Evolutionary conservation across 2,329 filamentous ascomycete species (phyloP).

Genomic region (Nannizziopsis arthrosporioides): DNA sequence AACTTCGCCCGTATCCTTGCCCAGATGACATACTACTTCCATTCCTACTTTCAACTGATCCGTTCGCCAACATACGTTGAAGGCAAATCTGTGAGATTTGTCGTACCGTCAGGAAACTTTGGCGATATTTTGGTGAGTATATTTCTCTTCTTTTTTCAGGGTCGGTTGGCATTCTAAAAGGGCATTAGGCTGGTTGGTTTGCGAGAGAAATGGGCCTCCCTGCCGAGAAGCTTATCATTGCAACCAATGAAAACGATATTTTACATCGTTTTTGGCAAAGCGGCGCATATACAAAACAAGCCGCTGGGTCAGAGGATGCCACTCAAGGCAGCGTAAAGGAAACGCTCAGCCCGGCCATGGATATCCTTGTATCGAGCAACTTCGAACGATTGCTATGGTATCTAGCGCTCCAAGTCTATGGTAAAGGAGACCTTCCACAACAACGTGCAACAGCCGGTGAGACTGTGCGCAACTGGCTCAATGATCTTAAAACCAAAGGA

Average conservation of each 20-base stretch:
- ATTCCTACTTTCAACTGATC: conserved; percentile 76
- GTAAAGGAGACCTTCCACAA: conserved; percentile 44
- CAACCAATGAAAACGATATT: conserved; percentile 97
- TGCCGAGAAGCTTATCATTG: conserved; percentile 75
- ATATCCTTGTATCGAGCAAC: conserved; percentile 91
- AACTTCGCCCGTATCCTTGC: conserved; percentile 93
- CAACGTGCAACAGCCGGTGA: conserved; percentile 48
- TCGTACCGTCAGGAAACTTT: conserved; percentile 93
- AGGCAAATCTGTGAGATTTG: conserved; percentile 55
- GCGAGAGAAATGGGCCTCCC: conserved; percentile 83
- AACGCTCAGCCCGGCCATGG: conserved; percentile 91
- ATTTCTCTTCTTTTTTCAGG: background rate
- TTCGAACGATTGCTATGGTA: conserved; percentile 96
- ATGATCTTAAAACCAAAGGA: conserved; percentile 65
- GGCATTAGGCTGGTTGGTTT: conserved; percentile 59
- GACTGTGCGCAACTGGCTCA: conserved; percentile 66
- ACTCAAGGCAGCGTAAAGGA: conserved; percentile 69
- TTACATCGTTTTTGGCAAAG: conserved; percentile 89
- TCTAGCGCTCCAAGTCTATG: conserved; percentile 62
- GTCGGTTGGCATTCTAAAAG: background rate
- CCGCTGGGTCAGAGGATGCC: conserved; percentile 24
- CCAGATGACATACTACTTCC: conserved; percentile 95
- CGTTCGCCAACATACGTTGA: conserved; percentile 49
- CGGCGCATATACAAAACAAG: conserved; percentile 74
- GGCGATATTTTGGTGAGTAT: conserved; percentile 60